Percentiles rank a stretch among this genome's conserved stretches.
Evolutionary conservation across 108 stramenopile species (phyloP).

Genomic region (Schizochytrium sp.): DNA sequence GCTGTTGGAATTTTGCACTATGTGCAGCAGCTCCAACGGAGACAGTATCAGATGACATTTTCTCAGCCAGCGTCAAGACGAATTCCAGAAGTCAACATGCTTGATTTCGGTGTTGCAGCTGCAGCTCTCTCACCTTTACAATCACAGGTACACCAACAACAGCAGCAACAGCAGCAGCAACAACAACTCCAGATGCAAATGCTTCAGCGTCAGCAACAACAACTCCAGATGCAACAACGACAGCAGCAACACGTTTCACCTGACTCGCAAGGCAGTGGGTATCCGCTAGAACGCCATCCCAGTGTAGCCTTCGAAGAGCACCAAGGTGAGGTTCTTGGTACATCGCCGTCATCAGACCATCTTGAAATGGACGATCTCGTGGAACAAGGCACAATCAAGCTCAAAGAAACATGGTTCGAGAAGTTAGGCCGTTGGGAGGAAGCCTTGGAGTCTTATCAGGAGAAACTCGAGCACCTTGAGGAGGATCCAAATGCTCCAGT

Average conservation of each 20-base stretch:
- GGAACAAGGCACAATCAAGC: constrained; percentile 65
- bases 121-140: neutral
- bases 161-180: constrained; percentile 32
- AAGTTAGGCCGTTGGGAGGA: constrained; percentile 96
- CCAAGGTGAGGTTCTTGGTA: too few relatives aligned
- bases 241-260: neutral
- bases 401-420: constrained; percentile 91
- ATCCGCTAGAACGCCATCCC: too few relatives aligned
- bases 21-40: constrained; percentile 81
- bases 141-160: neutral
- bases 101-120: constrained; percentile 36
- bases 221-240: neutral
- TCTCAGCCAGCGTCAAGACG: neutral
- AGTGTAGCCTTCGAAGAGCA: too few relatives aligned
- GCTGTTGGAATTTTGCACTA: constrained; percentile 93
- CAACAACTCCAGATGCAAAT: neutral
- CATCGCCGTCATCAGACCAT: neutral
- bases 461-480: constrained; percentile 82
- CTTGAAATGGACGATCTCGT: neutral
- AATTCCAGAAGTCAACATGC: constrained; percentile 50
- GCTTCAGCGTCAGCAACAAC: neutral
- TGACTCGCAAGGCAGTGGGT: too few relatives aligned
- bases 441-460: constrained; percentile 85
- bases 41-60: constrained; percentile 32
- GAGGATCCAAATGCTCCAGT: constrained; percentile 85